Conservation (phyloP, 2,329 filamentous ascomycete species). For the Sarocladiaceae sp. region DNA sequence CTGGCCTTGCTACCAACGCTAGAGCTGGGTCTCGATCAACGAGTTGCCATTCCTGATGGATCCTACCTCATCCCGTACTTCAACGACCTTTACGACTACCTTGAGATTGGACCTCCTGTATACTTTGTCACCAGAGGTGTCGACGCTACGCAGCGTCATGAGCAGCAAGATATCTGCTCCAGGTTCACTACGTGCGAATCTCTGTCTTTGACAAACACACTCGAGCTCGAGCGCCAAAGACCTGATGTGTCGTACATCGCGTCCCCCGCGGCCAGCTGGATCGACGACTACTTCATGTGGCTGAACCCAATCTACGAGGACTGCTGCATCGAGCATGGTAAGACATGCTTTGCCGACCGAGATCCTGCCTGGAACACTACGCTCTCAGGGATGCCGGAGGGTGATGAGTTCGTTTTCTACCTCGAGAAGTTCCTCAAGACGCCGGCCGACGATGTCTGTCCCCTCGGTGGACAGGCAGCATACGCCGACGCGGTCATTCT, state of each 20-base stretch:
- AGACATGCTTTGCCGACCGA: constrained; percentile 75
- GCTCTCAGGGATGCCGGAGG: constrained; percentile 86
- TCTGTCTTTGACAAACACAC: constrained; percentile 78
- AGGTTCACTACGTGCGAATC: constrained; percentile 85
- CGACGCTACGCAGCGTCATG: constrained; percentile 68
- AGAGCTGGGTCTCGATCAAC: constrained; percentile 85
- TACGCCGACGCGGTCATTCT: constrained; percentile 84
- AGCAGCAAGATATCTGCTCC: constrained; percentile 85
- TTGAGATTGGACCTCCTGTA: constrained; percentile 86
- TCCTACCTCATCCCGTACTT: constrained; percentile 97
- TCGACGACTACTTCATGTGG: constrained; percentile 96
- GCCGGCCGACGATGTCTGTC: constrained; percentile 78
- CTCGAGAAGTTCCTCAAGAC: constrained; percentile 76
- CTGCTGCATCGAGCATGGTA: constrained; percentile 66
- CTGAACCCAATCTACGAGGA: constrained; percentile 76
- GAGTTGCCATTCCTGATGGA: constrained; percentile 87
- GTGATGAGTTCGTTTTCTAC: constrained; percentile 85
- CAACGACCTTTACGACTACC: constrained; percentile 90
- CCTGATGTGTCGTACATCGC: constrained; percentile 84
- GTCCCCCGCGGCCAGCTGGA: constrained; percentile 87
- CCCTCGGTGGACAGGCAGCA: constrained; percentile 80
- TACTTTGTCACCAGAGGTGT: constrained; percentile 88
- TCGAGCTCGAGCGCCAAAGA: constrained; percentile 92
- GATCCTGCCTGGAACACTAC: constrained; percentile 85
- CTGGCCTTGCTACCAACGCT: constrained; percentile 82